Base-by-base conservation (phyloP, 1,139 yeast genomes). In the Geotrichum histeridarum region DNA sequence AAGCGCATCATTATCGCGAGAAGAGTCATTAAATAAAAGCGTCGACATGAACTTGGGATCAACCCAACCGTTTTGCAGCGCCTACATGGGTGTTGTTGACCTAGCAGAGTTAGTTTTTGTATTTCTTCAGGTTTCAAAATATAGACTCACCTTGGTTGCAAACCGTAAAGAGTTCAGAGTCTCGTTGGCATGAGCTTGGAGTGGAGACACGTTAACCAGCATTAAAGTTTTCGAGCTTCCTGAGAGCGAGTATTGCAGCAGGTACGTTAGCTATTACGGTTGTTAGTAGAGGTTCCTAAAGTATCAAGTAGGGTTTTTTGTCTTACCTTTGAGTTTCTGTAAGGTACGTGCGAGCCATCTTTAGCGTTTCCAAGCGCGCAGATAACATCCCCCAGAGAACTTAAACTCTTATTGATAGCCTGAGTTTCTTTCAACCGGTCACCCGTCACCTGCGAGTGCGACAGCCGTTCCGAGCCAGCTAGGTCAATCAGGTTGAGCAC, bases 311-410 rank as follows among this genome's bases (percentile, higher is more conserved):
- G 11, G 35, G 11, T 32, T 12, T 33, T 49, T 57, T 58, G 39
- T 5, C 44, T 30, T 38, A 48, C 51, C 39, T 57, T 77, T 32
- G 84, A 76, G 64, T 81, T 80, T 54, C 86, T 69, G 65, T 77
- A 81, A 0, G 86, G 86, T 12, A 80, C 68, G 59, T 81, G 84
- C 7, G 60, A 52, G 30, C 63, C 63, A 57, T 66, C 60, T 35
- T 63, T 56, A 17, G 59, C 59, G 17, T 59, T 48, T 36, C 54
- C 83, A 48, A 94, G 75, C 0, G 96, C 83, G 60, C 81, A 77
- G 6, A 93, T 90, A 1, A 94, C 99, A 70, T 91, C 97, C 0
- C 97, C 96, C 31, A 93, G 76, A 55, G 91, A 80, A 59, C 97
- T 87, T 53, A 93, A 75, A 9, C 97, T 89, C 68, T 84, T 87